Base-by-base conservation (phyloP, 2,329 filamentous ascomycete genomes). In the Drechmeria coniospora region DNA sequence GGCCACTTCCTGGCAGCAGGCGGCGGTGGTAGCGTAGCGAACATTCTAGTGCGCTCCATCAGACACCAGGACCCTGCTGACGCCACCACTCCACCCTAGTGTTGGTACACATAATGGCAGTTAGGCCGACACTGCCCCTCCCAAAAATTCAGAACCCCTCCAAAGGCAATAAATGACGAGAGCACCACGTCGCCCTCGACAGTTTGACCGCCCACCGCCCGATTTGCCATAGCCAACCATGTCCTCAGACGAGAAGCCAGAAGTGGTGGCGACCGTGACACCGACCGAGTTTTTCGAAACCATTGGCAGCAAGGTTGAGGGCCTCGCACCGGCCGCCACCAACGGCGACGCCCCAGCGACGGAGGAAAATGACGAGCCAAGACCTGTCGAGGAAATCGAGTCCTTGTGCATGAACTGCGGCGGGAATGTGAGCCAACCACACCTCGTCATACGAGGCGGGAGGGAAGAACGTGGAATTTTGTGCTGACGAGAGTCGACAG, bases 361-460 rank as follows among this genome's bases (percentile, higher is more conserved):
- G 29, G 36, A 36, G 22, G 49, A 46, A 13, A 46, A 48, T 12
- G 63, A 70, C 21, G 65, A 73, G 15, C 55, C 53, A 32, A 63
- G 56, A 37, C 56, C 70, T 4, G 71, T 78, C 23, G 70, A 78
- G 37, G 68, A 77, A 53, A 74, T 77, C 35, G 79, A 86, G 53
- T 82, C 77, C 38, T 63, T 87, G 14, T 87, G 80, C 61, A 86
- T 87, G 80, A 84, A 82, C 59, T 87, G 80, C 56, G 69, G 75
- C 41, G 63, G 83, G 41, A 79, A 83, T 64, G 78, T 79, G 59
- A 44, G 61, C 50, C 15, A 14, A 28, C 13, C 25, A 5, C 5
- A n/a, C 7, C 18, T 8, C n/a, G 13, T 19, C 12, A 27, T 7
- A 23, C 8, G n/a, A 15, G 4, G n/a, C n/a, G n/a, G n/a, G n/a